Conservation (phyloP, 2,329 filamentous ascomycete genomes). For the Ophiostoma angusticollis region DNA sequence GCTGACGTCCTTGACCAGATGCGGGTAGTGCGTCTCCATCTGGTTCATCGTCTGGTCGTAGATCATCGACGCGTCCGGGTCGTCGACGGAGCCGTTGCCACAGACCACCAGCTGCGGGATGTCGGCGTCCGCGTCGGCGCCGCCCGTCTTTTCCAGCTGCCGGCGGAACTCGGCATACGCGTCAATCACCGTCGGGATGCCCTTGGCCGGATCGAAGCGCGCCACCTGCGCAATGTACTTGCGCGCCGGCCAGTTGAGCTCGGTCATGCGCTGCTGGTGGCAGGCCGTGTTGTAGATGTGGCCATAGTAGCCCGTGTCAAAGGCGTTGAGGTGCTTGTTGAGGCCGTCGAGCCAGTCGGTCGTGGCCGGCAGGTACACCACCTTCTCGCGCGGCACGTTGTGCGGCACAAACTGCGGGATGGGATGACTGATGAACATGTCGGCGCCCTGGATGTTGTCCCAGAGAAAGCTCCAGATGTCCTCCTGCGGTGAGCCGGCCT, state of each 20-base stretch:
- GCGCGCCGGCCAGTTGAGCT: slow-evolving; percentile 44
- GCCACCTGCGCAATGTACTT: slow-evolving; percentile 71
- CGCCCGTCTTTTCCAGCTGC: slow-evolving; percentile 38
- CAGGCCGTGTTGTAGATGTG: slow-evolving; percentile 57
- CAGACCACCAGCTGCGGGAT: slow-evolving; percentile 64
- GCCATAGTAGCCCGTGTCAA: slow-evolving; percentile 61
- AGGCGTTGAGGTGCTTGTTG: slow-evolving; percentile 60
- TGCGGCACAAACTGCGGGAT: slow-evolving; percentile 62
- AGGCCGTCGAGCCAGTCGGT: slow-evolving; percentile 77
- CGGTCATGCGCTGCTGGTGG: slow-evolving; percentile 44
- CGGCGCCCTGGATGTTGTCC: slow-evolving; percentile 55
- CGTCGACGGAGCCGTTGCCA: slow-evolving; percentile 69
- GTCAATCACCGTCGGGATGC: slow-evolving; percentile 64
- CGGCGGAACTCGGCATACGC: slow-evolving; percentile 62
- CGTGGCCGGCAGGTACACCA: slow-evolving; percentile 66
- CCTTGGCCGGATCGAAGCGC: slow-evolving; percentile 73
- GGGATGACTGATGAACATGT: slow-evolving; percentile 74
- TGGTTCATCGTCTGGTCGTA: slow-evolving; percentile 60
- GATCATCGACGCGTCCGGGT: slow-evolving; percentile 61
- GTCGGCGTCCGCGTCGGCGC: slow-evolving; percentile 34
- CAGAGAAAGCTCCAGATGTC: slow-evolving; percentile 68
- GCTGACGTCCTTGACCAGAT: slow-evolving; percentile 53
- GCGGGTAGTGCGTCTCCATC: slow-evolving; percentile 48
- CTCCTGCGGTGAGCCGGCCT: slow-evolving; percentile 51
- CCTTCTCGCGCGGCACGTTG: slow-evolving; percentile 49